Base-by-base conservation (phyloP, 345 rosid species). In the Sonneratia alba region DNA sequence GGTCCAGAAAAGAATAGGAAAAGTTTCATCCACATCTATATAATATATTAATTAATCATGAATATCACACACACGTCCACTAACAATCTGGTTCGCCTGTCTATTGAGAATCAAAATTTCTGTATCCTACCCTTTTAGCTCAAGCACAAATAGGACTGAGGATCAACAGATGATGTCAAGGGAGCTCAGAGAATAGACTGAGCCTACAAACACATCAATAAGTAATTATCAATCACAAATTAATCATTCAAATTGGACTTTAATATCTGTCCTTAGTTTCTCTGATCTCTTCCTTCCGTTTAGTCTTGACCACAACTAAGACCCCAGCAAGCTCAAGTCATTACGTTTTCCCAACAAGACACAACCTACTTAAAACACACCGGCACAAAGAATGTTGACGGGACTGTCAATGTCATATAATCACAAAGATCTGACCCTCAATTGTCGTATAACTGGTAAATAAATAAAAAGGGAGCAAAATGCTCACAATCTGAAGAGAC, bases 401-500 rank as follows among this genome's bases (percentile, higher is more conserved):
- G 15, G 34, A 27, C 27, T 21, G 45, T 19, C 36, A 21, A n/a
- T 16, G 7, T 27, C 32, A 27, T 27, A 27, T 27, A 27, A 27
- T 27, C 32, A 27, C 32, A 27, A 27, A 27, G 32, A 27, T 0
- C 32, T 27, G 32, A 27, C 32, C 32, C 32, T 27, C 32, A 13
- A 47, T 47, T 13, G 51, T 47, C 3, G 51, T 47, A 10, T 47
- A 47, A 47, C 45, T 47, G 51, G 51, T 13, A 47, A 47, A 47
- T 3, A 47, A 13, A 47, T 47, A 47, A 47, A 7, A 9, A 22
- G 27, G 43, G 47, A 69, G 3, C 9, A 2, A 1, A 0, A 3
- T 48, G 79, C 89, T 80, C 69, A 93, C 98, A 70, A 93, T 40
- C 77, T 89, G 85, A 81, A 93, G 94, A 75, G 85, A 84, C 11